Conservation (phyloP, 2,329 filamentous ascomycete genomes). For the Rutstroemia sydowiana region DNA sequence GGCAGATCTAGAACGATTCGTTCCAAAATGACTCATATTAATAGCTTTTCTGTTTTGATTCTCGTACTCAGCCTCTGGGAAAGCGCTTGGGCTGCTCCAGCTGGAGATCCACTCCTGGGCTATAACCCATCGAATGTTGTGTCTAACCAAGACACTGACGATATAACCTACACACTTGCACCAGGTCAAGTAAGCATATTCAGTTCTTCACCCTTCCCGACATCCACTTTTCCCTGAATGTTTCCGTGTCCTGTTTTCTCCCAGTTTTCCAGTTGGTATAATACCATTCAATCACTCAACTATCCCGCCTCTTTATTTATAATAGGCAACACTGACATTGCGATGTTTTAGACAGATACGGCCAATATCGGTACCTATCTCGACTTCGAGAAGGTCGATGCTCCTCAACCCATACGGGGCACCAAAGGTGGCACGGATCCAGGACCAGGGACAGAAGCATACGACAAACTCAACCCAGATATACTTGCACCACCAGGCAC, state of each 20-base stretch:
- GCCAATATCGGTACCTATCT: constrained; percentile 44
- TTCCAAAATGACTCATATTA: background rate
- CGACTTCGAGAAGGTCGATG: constrained; percentile 43
- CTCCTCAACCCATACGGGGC: constrained; percentile 50
- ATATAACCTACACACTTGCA: constrained; percentile 36
- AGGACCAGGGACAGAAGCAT: constrained; percentile 59
- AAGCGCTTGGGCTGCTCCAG: constrained; percentile 16
- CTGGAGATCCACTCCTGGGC: constrained; percentile 31
- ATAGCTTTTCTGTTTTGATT: constrained; percentile 3
- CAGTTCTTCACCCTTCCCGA: too few relatives aligned
- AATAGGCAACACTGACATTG: too few relatives aligned
- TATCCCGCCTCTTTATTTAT: too few relatives aligned
- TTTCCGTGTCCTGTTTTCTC: too few relatives aligned
- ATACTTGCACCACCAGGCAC: constrained; percentile 65
- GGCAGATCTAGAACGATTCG: background rate
- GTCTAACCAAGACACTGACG: constrained; percentile 30
- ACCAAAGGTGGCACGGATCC: constrained; percentile 42
- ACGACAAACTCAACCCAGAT: constrained; percentile 64
- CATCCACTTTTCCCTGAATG: too few relatives aligned
- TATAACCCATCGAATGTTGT: constrained; percentile 33
- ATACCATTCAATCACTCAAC: too few relatives aligned
- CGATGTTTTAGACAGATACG: too few relatives aligned
- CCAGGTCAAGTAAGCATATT: too few relatives aligned
- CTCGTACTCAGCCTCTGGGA: constrained; percentile 6
- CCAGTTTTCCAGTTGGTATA: too few relatives aligned